phyloP scores from a whole-genome alignment of 345 rosid genomes.

The Luvunga scandens region DNA sequence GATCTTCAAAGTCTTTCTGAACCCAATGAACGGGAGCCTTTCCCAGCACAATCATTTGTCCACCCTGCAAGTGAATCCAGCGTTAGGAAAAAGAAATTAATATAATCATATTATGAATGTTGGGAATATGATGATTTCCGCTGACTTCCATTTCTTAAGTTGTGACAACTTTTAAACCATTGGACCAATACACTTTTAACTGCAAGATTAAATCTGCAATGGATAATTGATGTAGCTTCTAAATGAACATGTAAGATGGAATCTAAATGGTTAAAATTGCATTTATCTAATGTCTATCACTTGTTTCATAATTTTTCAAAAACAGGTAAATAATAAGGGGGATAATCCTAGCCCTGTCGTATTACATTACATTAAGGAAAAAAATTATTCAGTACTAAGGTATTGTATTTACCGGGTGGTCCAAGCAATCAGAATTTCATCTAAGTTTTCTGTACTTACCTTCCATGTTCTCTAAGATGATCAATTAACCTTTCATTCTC shows the following conservation, averaged over 20 bases:
- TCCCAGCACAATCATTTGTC: slow-evolving; percentile 57
- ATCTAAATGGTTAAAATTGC: not conserved
- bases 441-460: not conserved
- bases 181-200: not conserved
- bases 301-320: not conserved
- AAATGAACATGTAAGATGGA: not conserved
- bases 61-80: slow-evolving; percentile 37
- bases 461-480: not conserved
- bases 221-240: not conserved
- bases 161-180: not conserved
- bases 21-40: slow-evolving; percentile 48
- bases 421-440: not conserved
- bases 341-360: not conserved
- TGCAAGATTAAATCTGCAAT: not conserved
- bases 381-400: not conserved
- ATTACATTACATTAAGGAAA: not conserved
- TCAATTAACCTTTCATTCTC: not conserved
- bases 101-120: not conserved
- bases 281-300: not conserved
- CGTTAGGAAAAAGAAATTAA: not conserved
- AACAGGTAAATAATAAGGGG: not conserved
- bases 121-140: not conserved
- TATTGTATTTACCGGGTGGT: not conserved
- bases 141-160: not conserved
- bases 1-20: slow-evolving; percentile 44